Conservation (phyloP, 2,329 filamentous ascomycete species). For the Mariannaea elegans region DNA sequence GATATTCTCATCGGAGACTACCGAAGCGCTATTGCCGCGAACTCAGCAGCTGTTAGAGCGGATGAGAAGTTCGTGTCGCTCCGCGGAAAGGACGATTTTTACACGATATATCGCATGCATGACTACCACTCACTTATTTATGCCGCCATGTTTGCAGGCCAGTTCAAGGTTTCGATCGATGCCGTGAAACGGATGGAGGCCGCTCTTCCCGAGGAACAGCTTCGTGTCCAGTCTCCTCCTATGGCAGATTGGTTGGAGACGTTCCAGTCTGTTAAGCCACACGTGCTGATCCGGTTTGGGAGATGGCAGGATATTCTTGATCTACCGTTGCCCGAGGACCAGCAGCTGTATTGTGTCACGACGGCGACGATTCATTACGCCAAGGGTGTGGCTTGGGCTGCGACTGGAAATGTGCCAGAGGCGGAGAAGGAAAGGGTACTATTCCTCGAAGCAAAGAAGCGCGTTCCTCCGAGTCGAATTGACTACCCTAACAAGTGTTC, state of each 20-base stretch:
- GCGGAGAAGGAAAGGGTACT: slow-evolving; percentile 59
- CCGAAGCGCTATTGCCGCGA: slow-evolving; percentile 65
- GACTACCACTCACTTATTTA: slow-evolving; percentile 78
- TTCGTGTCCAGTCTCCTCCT: slow-evolving; percentile 62
- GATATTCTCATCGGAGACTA: slow-evolving; percentile 79
- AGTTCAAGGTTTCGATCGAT: slow-evolving; percentile 67
- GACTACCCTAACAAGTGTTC: slow-evolving; percentile 73
- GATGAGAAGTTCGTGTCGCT: slow-evolving; percentile 70
- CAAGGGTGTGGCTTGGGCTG: slow-evolving; percentile 71
- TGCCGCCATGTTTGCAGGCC: slow-evolving; percentile 78
- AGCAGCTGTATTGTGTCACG: slow-evolving; percentile 69
- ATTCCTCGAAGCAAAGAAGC: slow-evolving; percentile 59
- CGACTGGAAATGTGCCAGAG: slow-evolving; percentile 59
- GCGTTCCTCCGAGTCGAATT: slow-evolving; percentile 65
- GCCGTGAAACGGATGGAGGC: slow-evolving; percentile 66
- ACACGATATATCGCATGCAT: slow-evolving; percentile 76
- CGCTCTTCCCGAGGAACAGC: slow-evolving; percentile 63
- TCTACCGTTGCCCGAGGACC: slow-evolving; percentile 63
- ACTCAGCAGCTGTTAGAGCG: slow-evolving; percentile 69
- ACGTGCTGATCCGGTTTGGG: slow-evolving; percentile 77
- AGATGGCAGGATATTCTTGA: slow-evolving; percentile 71
- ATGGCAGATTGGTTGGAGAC: slow-evolving; percentile 81
- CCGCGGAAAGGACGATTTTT: slow-evolving; percentile 71
- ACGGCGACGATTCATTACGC: slow-evolving; percentile 75
- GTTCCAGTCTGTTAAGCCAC: slow-evolving; percentile 70